Conservation (phyloP, 2,329 filamentous ascomycete genomes). For the Colletotrichum sp. region DNA sequence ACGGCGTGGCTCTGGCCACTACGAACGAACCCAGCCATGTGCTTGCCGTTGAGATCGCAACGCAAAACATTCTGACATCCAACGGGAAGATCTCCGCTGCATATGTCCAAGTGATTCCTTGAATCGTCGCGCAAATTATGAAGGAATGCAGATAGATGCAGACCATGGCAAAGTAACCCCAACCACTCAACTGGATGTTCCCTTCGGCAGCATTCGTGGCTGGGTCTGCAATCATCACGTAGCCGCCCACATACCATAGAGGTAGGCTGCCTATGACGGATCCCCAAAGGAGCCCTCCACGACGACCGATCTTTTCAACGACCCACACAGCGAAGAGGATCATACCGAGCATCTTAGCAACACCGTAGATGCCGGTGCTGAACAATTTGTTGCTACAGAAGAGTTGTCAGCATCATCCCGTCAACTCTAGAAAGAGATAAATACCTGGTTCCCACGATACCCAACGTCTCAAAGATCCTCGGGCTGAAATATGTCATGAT, state of each 20-base stretch:
- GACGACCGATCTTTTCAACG: slow-evolving; percentile 51
- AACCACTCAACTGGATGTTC: slow-evolving; percentile 43
- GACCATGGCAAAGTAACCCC: slow-evolving; percentile 49
- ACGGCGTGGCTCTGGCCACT: slow-evolving; percentile 41
- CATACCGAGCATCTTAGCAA: slow-evolving; percentile 39
- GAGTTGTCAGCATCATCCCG: background rate
- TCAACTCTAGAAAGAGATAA: background rate
- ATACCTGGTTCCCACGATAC: slow-evolving; percentile 31
- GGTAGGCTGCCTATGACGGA: slow-evolving; percentile 39
- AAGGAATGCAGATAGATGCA: slow-evolving; percentile 38
- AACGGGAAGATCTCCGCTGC: slow-evolving; percentile 51
- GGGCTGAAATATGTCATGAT: slow-evolving; percentile 49
- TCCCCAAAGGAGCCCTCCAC: slow-evolving; percentile 49
- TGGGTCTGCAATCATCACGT: slow-evolving; percentile 35
- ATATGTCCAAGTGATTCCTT: slow-evolving; percentile 48
- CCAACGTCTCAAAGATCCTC: slow-evolving; percentile 40
- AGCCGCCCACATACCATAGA: slow-evolving; percentile 40
- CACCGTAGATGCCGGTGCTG: slow-evolving; percentile 44
- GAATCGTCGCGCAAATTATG: slow-evolving; percentile 42
- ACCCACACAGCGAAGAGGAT: slow-evolving; percentile 45
- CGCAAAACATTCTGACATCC: slow-evolving; percentile 39
- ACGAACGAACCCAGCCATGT: slow-evolving; percentile 45
- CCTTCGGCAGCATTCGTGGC: slow-evolving; percentile 46
- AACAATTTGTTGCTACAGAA: slow-evolving; percentile 31
- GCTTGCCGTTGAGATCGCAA: slow-evolving; percentile 35